These are phyloP conservation scores for Dactylonectria macrodidyma DNA, from an alignment of 2,329 filamentous ascomycete genomes.

Conservation along the genomic window DNA sequence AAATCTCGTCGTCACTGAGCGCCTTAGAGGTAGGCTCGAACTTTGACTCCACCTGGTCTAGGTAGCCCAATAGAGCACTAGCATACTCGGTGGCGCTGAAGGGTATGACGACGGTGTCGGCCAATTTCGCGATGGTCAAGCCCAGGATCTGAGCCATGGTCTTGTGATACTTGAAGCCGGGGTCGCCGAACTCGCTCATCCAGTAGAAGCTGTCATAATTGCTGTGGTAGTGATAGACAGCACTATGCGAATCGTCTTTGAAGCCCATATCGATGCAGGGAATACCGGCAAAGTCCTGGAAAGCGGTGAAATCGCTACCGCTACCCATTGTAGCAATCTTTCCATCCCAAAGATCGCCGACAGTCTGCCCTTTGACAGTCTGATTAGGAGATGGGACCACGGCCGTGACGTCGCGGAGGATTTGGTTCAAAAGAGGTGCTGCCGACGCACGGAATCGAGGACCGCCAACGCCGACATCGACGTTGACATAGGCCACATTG, in stretches of 20 bases:
- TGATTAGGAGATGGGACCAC: constrained; percentile 82
- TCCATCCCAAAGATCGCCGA: constrained; percentile 78
- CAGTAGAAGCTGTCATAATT: constrained; percentile 94
- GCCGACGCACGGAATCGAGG: constrained; percentile 75
- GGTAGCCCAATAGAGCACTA: constrained; percentile 66
- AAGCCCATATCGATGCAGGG: constrained; percentile 77
- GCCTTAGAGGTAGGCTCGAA: constrained; percentile 53
- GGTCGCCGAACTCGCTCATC: constrained; percentile 88
- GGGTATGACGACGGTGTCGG: constrained; percentile 73
- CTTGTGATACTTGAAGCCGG: constrained; percentile 75
- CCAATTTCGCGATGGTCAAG: constrained; percentile 72
- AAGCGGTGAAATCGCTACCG: constrained; percentile 82
- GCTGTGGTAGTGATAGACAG: constrained; percentile 87
- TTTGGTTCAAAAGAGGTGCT: constrained; percentile 82
- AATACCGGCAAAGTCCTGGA: constrained; percentile 80
- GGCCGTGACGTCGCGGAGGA: constrained; percentile 77
- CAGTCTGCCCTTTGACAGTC: constrained; percentile 78
- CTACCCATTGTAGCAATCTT: constrained; percentile 77
- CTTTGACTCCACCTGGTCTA: constrained; percentile 66
- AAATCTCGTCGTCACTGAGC: constrained; percentile 49
- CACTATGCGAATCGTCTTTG: constrained; percentile 56
- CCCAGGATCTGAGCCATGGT: constrained; percentile 77
- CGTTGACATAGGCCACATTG: constrained; percentile 87
- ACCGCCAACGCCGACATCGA: constrained; percentile 82
- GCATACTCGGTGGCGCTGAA: constrained; percentile 78